Base-by-base conservation (phyloP, 371 early-diverging fungal genomes). In the Smittium culicis region DNA sequence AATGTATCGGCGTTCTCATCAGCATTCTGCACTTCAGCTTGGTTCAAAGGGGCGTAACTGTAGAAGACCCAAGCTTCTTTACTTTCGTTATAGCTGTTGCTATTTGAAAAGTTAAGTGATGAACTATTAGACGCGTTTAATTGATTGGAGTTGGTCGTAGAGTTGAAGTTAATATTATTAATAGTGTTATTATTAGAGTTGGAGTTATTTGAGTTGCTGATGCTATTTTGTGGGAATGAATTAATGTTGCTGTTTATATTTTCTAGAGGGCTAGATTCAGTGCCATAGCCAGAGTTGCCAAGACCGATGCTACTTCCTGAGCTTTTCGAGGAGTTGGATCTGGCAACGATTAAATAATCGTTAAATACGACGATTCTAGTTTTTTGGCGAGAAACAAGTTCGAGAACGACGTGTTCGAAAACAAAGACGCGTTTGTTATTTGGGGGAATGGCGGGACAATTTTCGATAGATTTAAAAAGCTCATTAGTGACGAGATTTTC, bases 1-100 rank as follows among this genome's bases (percentile, higher is more conserved):
- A 76, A 69, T 14, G 76, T 76, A 62, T 69, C 71, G 2, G 77
- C 71, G 35, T 65, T 67, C 35, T 76, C 76, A 63, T 70, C 76
- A 14, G 76, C 73, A 31, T 76, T 76, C 66, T 76, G 76, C 11
- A 76, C 65, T 64, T 76, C 76, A 35, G 69, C 71, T n/a, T 76
- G 76, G 45, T 76, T 73, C 33, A 76, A 66, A 27, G 69, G 67
- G 3, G 76, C 76, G 17, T 65, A 69, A 27, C 76, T 73, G 34
- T 76, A 73, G 66, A 75, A 76, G 20, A 73, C 56, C 76, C 76
- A 76, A 54, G 67, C 70, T n/a, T 55, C 66, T 1, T 45, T 60
- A n/a, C 27, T 67, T 17, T 69, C 73, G 28, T 54, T 55, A n/a
- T n/a, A n/a, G n/a, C n/a, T n/a, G n/a, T n/a, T n/a, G n/a, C n/a